A percentile compares a stretch with the other conserved stretches of the same genome.
Conservation (phyloP, 441 rosid genomes). For the Croton laevigatus region DNA sequence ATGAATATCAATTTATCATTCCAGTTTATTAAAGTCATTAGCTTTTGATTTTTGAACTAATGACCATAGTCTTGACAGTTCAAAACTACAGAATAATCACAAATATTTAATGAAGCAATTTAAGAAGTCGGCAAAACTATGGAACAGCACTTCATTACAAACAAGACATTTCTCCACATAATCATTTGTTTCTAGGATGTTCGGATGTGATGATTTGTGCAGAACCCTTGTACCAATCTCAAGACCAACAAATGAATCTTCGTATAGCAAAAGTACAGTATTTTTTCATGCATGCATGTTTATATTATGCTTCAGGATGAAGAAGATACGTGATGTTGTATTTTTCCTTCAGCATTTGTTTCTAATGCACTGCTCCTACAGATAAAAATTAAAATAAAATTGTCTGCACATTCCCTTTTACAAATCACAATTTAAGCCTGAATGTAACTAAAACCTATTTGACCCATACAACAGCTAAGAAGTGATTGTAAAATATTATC, state of each 20-base stretch:
- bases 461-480: not conserved
- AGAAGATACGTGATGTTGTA: not conserved
- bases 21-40: not conserved
- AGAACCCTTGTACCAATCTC: not conserved
- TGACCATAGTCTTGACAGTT: not conserved
- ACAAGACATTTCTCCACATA: not conserved
- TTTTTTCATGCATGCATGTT: not conserved
- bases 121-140: not conserved
- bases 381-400: not conserved
- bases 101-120: constrained; percentile 5
- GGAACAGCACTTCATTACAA: not conserved
- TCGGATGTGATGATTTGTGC: not conserved
- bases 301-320: not conserved
- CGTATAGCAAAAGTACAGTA: not conserved
- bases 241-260: constrained; percentile 8
- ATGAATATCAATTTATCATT: not conserved
- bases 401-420: not conserved
- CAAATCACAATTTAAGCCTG: not conserved
- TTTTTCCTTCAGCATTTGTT: not conserved
- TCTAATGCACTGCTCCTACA: not conserved
- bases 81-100: not conserved
- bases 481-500: not conserved
- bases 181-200: not conserved
- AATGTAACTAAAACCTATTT: constrained; percentile 1
- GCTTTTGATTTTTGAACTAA: not conserved